These are phyloP conservation scores for Colletotrichum sp. DNA, from an alignment of 2,329 filamentous ascomycete species.

Conservation along the genomic window DNA sequence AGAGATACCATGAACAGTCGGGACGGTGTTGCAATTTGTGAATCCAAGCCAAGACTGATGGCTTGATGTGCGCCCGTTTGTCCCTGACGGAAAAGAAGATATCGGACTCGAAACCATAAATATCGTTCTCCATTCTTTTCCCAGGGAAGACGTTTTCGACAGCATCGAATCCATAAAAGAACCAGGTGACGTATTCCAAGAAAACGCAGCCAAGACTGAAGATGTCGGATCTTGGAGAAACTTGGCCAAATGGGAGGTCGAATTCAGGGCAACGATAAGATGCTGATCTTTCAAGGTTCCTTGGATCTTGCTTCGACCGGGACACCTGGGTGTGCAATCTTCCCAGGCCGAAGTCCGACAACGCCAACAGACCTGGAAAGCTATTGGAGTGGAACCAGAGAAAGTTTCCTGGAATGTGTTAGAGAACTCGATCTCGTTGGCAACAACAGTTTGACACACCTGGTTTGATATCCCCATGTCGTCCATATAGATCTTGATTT, in stretches of 20 bases:
- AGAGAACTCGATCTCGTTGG: background rate
- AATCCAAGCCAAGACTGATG: background rate
- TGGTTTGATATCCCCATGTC: conserved; percentile 9
- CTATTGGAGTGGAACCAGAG: background rate
- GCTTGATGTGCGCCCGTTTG: background rate
- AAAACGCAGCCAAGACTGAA: conserved; percentile 40
- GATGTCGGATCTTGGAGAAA: conserved; percentile 31
- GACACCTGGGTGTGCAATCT: background rate
- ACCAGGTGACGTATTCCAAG: conserved; percentile 41
- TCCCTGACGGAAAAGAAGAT: background rate
- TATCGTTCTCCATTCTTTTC: background rate
- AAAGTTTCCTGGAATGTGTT: background rate
- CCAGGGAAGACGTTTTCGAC: conserved; percentile 18
- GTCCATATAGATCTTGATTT: background rate
- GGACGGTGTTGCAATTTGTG: background rate
- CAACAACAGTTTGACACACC: background rate
- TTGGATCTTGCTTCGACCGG: background rate
- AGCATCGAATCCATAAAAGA: conserved; percentile 26
- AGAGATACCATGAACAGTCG: background rate
- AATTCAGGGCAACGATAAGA: conserved; percentile 46
- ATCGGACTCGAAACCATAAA: background rate
- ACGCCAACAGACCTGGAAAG: background rate
- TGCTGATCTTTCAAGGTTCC: conserved; percentile 19
- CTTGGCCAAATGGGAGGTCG: conserved; percentile 23
- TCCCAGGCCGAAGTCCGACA: background rate